Evolutionary conservation across 768 basidiomycete species (phyloP).

Genomic region (Mycena olivaceomarginata): DNA sequence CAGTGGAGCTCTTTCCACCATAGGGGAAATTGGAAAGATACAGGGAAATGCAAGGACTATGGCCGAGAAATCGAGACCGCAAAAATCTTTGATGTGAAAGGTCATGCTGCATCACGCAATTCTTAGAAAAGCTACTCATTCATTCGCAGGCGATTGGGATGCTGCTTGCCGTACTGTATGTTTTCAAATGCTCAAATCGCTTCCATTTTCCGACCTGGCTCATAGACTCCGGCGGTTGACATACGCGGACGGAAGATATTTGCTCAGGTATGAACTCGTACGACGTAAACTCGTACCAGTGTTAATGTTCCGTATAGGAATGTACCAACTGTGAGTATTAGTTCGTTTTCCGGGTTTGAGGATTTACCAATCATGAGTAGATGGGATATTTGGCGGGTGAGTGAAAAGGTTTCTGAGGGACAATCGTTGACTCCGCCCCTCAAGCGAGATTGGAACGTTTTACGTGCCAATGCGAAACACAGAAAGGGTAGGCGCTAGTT

Average conservation of each 20-base stretch:
- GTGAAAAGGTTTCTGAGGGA: not conserved
- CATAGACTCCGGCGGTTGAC: not conserved
- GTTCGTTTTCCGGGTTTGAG: not conserved
- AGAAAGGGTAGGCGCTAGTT: not conserved
- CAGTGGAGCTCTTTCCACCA: not conserved
- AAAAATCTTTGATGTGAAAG: slow-evolving; percentile 5
- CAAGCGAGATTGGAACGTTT: slow-evolving; percentile 7
- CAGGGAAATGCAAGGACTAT: slow-evolving; percentile 6
- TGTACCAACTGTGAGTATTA: not conserved
- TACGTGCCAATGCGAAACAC: slow-evolving; percentile 12
- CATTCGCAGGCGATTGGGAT: not conserved
- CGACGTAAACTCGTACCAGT: not conserved
- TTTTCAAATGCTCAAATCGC: not conserved
- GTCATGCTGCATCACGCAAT: not conserved
- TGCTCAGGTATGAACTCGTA: not conserved
- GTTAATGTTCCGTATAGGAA: not conserved
- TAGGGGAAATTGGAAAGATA: slow-evolving; percentile 13
- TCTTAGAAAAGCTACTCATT: not conserved
- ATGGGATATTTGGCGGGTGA: slow-evolving; percentile 13
- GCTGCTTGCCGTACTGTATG: slow-evolving; percentile 3
- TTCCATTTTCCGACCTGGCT: not conserved
- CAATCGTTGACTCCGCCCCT: not conserved
- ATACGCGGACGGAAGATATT: not conserved
- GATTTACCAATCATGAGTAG: not conserved
- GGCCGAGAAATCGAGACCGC: slow-evolving; percentile 12